Evolutionary conservation across 768 basidiomycete genomes (phyloP).

Genomic region (Chiua virens): DNA sequence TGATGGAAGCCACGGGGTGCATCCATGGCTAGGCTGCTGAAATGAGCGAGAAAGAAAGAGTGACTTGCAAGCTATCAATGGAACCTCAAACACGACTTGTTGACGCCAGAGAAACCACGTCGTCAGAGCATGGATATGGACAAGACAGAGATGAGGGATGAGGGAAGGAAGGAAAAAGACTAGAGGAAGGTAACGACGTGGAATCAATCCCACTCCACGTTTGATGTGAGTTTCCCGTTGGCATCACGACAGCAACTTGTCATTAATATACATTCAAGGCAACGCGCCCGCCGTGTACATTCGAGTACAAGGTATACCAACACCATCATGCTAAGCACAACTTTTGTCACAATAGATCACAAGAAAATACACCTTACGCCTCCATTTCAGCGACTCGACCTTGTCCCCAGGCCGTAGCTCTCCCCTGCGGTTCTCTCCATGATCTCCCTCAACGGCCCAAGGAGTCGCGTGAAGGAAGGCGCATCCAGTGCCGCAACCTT

Average conservation of each 20-base stretch:
- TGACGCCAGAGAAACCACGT: background rate
- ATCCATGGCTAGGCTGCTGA: slow-evolving; percentile 20
- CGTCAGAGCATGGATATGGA: slow-evolving; percentile 18
- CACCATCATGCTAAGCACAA: background rate
- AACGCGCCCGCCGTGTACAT: background rate
- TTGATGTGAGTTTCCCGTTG: slow-evolving; percentile 14
- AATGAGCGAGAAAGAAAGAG: slow-evolving; percentile 25
- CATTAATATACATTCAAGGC: slow-evolving; percentile 1
- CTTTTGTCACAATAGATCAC: slow-evolving; percentile 3
- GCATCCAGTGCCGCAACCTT: slow-evolving; percentile 94
- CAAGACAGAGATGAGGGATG: background rate
- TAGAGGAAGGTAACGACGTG: background rate
- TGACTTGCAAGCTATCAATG: slow-evolving; percentile 12
- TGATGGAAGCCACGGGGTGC: slow-evolving; percentile 11
- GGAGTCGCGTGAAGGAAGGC: slow-evolving; percentile 87
- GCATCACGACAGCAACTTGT: slow-evolving; percentile 28
- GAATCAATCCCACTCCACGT: slow-evolving; percentile 16
- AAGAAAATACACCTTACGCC: background rate
- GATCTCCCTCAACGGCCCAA: slow-evolving; percentile 89
- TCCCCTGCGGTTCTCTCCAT: slow-evolving; percentile 91
- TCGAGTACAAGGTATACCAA: slow-evolving; percentile 6
- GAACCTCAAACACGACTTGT: background rate
- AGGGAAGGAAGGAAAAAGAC: background rate
- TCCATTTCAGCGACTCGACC: slow-evolving; percentile 32
- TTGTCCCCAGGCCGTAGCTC: slow-evolving; percentile 48